These are phyloP conservation scores for Chytriomyces sp. DNA, from an alignment of 192 early-diverging fungal species.

Conservation along the genomic window DNA sequence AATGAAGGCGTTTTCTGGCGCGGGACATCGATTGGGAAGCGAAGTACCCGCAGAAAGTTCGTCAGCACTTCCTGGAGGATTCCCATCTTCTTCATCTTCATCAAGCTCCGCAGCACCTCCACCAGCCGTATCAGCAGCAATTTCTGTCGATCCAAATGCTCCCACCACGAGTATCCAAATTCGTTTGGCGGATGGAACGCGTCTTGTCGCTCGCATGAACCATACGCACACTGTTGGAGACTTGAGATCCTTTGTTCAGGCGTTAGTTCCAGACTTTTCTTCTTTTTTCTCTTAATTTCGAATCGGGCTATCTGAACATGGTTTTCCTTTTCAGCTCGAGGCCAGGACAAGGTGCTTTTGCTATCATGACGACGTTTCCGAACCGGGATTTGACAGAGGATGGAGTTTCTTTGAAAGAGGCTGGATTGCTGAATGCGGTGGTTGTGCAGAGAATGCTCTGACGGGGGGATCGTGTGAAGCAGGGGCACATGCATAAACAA, in stretches of 20 bases:
- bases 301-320: background rate
- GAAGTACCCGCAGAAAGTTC: conserved; percentile 38
- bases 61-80: conserved; percentile 44
- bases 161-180: conserved; percentile 91
- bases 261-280: no score
- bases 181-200: conserved; percentile 85
- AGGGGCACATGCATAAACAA: no score
- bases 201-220: conserved; percentile 89
- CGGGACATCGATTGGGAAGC: conserved; percentile 23
- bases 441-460: conserved; percentile 65
- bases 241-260: conserved; percentile 77
- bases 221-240: conserved; percentile 90
- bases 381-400: conserved; percentile 78
- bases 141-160: conserved; percentile 69
- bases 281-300: no score
- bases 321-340: conserved; percentile 52
- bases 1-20: conserved; percentile 24
- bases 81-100: conserved; percentile 37
- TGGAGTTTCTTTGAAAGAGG: conserved; percentile 72
- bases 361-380: conserved; percentile 87
- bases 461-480: background rate
- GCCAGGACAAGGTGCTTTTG: conserved; percentile 68
- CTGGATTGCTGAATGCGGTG: conserved; percentile 85
- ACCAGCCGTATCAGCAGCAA: conserved; percentile 24
- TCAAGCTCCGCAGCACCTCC: conserved; percentile 19